Conservation (phyloP, 2,329 filamentous ascomycete species). For the Lachnellula arida region DNA sequence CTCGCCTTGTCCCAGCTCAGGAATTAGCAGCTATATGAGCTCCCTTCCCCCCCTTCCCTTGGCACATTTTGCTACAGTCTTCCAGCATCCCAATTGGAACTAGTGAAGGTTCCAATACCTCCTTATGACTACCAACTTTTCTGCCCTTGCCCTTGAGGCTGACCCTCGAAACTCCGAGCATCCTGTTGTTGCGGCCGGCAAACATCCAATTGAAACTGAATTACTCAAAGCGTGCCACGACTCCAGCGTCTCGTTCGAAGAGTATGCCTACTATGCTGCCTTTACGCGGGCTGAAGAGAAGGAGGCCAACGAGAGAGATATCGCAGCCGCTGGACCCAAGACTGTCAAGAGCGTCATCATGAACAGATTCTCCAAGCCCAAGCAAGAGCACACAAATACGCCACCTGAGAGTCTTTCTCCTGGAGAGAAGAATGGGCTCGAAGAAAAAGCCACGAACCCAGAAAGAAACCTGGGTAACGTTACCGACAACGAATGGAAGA, state of each 20-base stretch:
- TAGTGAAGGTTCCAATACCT: not conserved
- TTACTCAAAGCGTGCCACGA: conserved; percentile 26
- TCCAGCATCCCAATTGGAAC: too few species aligned
- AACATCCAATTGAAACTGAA: conserved; percentile 16
- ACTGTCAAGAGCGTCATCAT: conserved; percentile 19
- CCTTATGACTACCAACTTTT: conserved; percentile 15
- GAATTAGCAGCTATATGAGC: not conserved
- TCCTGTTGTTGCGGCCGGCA: not conserved
- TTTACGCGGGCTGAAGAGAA: conserved; percentile 33
- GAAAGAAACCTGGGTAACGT: conserved; percentile 15
- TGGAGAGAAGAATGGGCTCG: not conserved
- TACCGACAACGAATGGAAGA: conserved; percentile 42
- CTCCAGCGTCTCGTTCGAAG: conserved; percentile 31
- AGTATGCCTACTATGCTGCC: conserved; percentile 34
- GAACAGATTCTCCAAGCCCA: conserved; percentile 20
- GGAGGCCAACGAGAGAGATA: conserved; percentile 17
- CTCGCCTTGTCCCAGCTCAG: not conserved
- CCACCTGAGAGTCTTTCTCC: too few species aligned
- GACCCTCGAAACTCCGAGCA: conserved; percentile 22
- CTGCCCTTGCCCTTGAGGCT: conserved; percentile 21
- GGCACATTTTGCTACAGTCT: not conserved
- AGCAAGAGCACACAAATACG: not conserved
- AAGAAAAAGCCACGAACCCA: too few species aligned
- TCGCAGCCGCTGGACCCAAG: conserved; percentile 13
- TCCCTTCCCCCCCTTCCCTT: conserved; percentile 1